These are phyloP conservation scores for Ceratocystis cacaofunesta DNA, from an alignment of 2,329 filamentous ascomycete genomes.

Conservation along the genomic window DNA sequence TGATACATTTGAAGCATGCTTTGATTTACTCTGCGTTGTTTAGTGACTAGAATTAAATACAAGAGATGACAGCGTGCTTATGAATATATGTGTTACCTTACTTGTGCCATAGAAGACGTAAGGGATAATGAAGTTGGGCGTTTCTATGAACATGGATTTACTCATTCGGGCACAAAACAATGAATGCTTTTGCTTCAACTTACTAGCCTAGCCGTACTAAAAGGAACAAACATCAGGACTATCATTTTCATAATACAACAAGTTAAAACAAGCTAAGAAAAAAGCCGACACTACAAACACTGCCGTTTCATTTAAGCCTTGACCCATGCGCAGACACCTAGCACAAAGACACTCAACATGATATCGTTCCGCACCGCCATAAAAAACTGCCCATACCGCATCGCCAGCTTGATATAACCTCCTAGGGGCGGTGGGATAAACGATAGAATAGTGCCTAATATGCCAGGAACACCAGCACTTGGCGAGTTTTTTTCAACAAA, in stretches of 20 bases:
- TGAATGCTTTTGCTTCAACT: no score
- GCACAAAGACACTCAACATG: constrained; percentile 61
- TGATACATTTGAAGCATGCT: neutral
- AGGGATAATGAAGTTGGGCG: no score
- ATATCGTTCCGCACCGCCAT: constrained; percentile 57
- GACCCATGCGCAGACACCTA: constrained; percentile 43
- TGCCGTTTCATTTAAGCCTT: constrained; percentile 19
- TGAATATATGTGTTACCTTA: no score
- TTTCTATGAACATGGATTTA: no score
- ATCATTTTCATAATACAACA: neutral
- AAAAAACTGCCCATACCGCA: constrained; percentile 57
- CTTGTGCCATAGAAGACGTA: no score
- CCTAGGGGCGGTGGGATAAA: constrained; percentile 52
- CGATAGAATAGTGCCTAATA: constrained; percentile 47
- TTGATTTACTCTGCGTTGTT: neutral
- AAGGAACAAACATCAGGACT: no score
- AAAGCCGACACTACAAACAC: neutral
- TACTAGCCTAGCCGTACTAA: no score
- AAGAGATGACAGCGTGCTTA: neutral
- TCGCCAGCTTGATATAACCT: constrained; percentile 44
- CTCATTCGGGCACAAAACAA: no score
- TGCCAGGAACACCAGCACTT: constrained; percentile 20
- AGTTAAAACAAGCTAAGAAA: neutral
- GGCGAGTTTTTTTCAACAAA: constrained; percentile 46
- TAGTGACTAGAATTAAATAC: neutral